Percentiles rank a stretch among this genome's conserved stretches.
These are phyloP conservation scores for Alternaria alternata DNA, from an alignment of 2,329 filamentous ascomycete genomes.

Conservation along the genomic window DNA sequence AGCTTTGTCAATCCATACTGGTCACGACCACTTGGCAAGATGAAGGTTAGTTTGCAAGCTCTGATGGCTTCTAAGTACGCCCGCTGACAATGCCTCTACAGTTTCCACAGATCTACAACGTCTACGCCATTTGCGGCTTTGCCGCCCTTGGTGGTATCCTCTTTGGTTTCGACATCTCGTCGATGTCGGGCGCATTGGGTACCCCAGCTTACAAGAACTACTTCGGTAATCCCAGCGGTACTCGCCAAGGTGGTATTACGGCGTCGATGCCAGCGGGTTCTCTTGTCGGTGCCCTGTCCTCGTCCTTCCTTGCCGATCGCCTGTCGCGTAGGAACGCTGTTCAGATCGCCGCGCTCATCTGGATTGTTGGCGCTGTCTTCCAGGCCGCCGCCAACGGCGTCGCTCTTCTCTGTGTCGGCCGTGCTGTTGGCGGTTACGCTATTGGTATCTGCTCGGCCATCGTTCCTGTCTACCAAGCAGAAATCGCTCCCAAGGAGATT, in stretches of 20 bases:
- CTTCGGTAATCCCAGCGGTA: constrained; percentile 46
- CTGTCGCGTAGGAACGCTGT: constrained; percentile 57
- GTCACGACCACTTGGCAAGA: constrained; percentile 31
- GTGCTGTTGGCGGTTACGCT: constrained; percentile 83
- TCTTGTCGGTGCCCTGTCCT: constrained; percentile 56
- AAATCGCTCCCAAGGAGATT: constrained; percentile 66
- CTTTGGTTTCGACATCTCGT: constrained; percentile 53
- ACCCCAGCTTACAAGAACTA: constrained; percentile 50
- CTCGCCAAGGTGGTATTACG: constrained; percentile 55
- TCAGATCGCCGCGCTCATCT: constrained; percentile 55
- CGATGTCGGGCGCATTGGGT: constrained; percentile 51
- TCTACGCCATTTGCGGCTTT: constrained; percentile 61
- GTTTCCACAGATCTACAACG: constrained; percentile 54
- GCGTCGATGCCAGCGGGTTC: constrained; percentile 61
- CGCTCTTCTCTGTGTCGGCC: constrained; percentile 57
- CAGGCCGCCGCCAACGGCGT: constrained; percentile 52
- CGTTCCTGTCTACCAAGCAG: constrained; percentile 91
- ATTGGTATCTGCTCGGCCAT: constrained; percentile 91
- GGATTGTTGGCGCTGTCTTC: constrained; percentile 56
- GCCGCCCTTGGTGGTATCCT: constrained; percentile 63
- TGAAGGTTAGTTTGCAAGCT: constrained; percentile 33
- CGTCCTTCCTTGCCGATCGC: constrained; percentile 57
- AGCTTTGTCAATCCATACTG: constrained; percentile 18
- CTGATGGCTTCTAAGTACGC: neutral
- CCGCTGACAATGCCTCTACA: constrained; percentile 18